These are phyloP conservation scores for Cichorium intybus DNA, from an alignment of 140 eudicot genomes.

Conservation along the genomic window DNA sequence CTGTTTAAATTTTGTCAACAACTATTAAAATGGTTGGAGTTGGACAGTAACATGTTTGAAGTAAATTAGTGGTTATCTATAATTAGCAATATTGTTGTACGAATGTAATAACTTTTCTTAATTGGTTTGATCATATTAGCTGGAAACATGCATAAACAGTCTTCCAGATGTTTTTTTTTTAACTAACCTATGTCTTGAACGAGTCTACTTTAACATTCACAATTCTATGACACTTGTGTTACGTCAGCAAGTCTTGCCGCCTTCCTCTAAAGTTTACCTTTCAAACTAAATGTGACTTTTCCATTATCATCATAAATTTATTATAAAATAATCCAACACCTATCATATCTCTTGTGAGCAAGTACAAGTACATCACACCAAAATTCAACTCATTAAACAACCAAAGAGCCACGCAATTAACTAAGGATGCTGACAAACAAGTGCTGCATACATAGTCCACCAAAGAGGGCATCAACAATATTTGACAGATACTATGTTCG, in stretches of 20 bases:
- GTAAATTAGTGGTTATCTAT: neutral
- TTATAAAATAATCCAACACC: neutral
- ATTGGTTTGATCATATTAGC: neutral
- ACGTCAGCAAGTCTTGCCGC: neutral
- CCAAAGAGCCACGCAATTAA: slow-evolving; percentile 3
- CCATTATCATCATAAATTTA: neutral
- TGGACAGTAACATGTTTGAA: neutral
- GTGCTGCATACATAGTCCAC: neutral
- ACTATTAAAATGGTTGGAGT: neutral
- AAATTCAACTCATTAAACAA: slow-evolving; percentile 6
- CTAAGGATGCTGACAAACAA: slow-evolving; percentile 25
- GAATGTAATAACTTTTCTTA: neutral
- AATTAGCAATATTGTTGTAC: neutral
- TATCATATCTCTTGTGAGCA: slow-evolving; percentile 24
- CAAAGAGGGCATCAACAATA: neutral
- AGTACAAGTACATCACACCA: slow-evolving; percentile 4
- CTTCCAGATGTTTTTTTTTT: too few species aligned
- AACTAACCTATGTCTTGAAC: neutral
- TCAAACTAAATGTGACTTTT: neutral
- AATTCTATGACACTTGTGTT: neutral
- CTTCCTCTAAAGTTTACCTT: neutral
- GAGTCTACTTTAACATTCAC: neutral
- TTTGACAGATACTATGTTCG: neutral
- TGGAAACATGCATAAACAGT: neutral
- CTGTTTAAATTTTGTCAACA: neutral